These are phyloP conservation scores for Bidens hawaiensis DNA, from an alignment of 140 eudicot species.

Conservation along the genomic window DNA sequence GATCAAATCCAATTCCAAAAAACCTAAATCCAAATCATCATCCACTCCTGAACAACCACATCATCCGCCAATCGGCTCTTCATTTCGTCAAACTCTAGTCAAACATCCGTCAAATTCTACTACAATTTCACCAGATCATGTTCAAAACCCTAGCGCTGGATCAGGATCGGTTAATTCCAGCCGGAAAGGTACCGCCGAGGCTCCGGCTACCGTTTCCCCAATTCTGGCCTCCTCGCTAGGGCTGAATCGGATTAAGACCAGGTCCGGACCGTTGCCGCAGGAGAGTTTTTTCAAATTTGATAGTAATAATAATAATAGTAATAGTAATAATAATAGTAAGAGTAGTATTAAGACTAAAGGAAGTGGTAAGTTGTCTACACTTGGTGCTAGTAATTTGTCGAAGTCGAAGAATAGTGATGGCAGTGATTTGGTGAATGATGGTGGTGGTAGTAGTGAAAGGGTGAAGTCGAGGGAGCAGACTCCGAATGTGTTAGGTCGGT, in stretches of 20 bases:
- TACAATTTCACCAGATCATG: slow-evolving; percentile 8
- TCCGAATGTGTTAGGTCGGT: slow-evolving; percentile 55
- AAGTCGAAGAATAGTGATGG: slow-evolving; percentile 31
- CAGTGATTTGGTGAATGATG: slow-evolving; percentile 32
- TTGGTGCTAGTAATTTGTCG: slow-evolving; percentile 81
- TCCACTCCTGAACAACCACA: slow-evolving; percentile 25
- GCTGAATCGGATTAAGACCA: slow-evolving; percentile 86
- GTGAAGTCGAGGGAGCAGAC: slow-evolving; percentile 60
- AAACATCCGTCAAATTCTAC: slow-evolving; percentile 30
- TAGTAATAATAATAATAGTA: background rate
- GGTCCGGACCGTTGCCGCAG: slow-evolving; percentile 98
- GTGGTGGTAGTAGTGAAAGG: slow-evolving; percentile 42
- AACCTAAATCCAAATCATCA: slow-evolving; percentile 61
- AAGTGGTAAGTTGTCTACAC: slow-evolving; percentile 31
- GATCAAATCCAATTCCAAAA: slow-evolving; percentile 67
- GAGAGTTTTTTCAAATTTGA: slow-evolving; percentile 85
- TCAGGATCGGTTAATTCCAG: slow-evolving; percentile 22
- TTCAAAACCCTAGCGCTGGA: background rate
- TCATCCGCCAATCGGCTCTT: slow-evolving; percentile 19
- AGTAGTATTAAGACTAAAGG: slow-evolving; percentile 9
- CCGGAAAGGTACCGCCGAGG: slow-evolving; percentile 37
- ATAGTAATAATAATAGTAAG: slow-evolving; percentile 8
- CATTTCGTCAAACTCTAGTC: slow-evolving; percentile 41
- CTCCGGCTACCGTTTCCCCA: slow-evolving; percentile 59
- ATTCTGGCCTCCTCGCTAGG: slow-evolving; percentile 88